phyloP scores from a whole-genome alignment of 2,329 filamentous ascomycete species.

The Cytospora piceicola region DNA sequence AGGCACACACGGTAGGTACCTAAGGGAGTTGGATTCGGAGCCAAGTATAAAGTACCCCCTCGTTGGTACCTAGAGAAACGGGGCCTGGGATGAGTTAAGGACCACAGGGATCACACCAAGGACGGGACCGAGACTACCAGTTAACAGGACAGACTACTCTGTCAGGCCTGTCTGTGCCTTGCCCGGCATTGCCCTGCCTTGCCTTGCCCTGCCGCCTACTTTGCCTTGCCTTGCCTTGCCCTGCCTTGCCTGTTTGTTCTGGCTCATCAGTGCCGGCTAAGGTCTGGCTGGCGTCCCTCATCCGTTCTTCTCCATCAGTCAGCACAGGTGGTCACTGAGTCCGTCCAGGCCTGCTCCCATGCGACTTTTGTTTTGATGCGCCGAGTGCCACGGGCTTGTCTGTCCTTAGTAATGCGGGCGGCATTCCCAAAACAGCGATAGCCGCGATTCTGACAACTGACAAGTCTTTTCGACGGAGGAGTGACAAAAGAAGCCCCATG shows the following conservation, averaged over 20 bases:
- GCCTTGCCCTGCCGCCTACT: no score
- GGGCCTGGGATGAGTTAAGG: slow-evolving; percentile 16
- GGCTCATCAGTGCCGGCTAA: not conserved
- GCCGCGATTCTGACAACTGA: not conserved
- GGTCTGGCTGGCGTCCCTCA: not conserved
- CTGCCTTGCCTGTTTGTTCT: not conserved
- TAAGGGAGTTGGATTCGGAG: slow-evolving; percentile 6
- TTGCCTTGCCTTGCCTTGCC: no score
- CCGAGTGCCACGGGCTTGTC: not conserved
- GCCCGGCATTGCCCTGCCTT: no score
- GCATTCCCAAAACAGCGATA: not conserved
- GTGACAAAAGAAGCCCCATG: slow-evolving; percentile 11
- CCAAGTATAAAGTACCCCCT: slow-evolving; percentile 24
- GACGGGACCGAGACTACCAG: slow-evolving; percentile 3
- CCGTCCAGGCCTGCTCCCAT: not conserved
- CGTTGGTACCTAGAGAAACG: slow-evolving; percentile 11
- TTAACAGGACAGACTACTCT: not conserved
- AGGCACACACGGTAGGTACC: not conserved
- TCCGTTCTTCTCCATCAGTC: not conserved
- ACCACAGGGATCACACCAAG: slow-evolving; percentile 13
- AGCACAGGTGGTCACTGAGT: no score
- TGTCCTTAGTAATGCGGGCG: not conserved
- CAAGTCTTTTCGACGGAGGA: not conserved
- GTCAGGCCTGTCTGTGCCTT: not conserved
- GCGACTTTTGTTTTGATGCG: not conserved